Conservation (phyloP, 768 basidiomycete species). For the Sarcomyxa edulis region DNA sequence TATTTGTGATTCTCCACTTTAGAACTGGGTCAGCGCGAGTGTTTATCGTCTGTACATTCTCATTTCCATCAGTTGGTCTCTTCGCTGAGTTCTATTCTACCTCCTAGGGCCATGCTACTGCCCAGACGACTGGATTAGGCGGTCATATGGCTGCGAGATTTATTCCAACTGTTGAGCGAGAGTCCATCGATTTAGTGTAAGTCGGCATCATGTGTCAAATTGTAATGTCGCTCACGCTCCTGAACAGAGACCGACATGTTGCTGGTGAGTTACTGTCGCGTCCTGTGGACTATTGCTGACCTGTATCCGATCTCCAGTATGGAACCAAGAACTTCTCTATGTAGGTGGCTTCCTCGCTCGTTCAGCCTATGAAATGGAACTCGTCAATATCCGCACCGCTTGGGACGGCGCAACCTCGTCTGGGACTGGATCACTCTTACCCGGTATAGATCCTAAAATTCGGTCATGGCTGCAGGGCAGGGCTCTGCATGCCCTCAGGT, state of each 20-base stretch:
- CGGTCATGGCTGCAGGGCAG: conserved; percentile 49
- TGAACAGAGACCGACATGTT: conserved; percentile 70
- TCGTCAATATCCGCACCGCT: conserved; percentile 49
- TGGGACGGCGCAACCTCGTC: conserved; percentile 50
- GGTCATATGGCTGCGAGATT: conserved; percentile 72
- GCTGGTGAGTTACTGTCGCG: conserved; percentile 40
- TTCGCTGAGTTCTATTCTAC: conserved; percentile 7
- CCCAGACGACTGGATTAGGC: conserved; percentile 82
- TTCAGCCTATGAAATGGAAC: conserved; percentile 79
- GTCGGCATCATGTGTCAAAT: conserved; percentile 15
- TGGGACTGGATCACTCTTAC: conserved; percentile 14
- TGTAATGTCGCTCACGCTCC: background rate
- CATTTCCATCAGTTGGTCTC: background rate
- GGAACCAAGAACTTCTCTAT: conserved; percentile 88
- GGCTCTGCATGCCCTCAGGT: conserved; percentile 75
- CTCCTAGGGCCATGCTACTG: conserved; percentile 78
- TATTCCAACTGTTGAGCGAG: conserved; percentile 94
- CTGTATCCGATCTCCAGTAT: conserved; percentile 38
- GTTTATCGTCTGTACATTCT: conserved; percentile 65
- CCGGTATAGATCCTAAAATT: conserved; percentile 35
- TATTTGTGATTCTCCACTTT: conserved; percentile 4
- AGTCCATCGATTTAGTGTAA: conserved; percentile 85
- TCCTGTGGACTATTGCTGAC: conserved; percentile 5
- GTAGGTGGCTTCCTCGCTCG: conserved; percentile 82
- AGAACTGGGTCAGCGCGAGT: conserved; percentile 68